Base-by-base conservation (phyloP, 768 basidiomycete genomes). In the Scleroderma bovista region DNA sequence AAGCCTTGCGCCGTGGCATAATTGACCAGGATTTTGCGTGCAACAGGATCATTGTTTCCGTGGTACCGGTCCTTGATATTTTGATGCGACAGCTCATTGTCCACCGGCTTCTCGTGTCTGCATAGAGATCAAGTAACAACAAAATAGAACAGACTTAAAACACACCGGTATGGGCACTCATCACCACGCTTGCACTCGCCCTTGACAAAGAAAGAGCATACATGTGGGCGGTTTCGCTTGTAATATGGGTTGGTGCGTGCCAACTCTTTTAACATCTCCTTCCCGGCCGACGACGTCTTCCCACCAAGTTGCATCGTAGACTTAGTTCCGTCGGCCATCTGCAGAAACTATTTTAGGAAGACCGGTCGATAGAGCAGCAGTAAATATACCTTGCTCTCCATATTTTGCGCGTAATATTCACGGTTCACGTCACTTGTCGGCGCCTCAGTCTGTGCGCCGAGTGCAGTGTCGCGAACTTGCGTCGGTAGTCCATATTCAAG, bases 401-500 rank as follows among this genome's bases (percentile, higher is more conserved):
- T 85, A 66, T 93, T 93, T 69, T 95, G 91, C 1, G 90, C 91
- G 65, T 88, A 88, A 64, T 89, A 95, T 73, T 95, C 90, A 62
- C 95, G 78, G 67, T 99, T 99, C 70, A 99, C 89, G 58, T 98
- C 94, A 63, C 93, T 95, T 45, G 87, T 93, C 6, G 96, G 96
- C 0, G 96, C 95, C 53, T 88, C 87, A 60, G 82, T 87, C 64
- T 87, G 75, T 20, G 88, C 58, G 1, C 86, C 92, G 44, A 99
- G 71, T 9, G 96, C 96, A 2, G 94, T 96, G 66, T 99, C 96
- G 46, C 96, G 78, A 10, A 98, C 93, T 76, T 99, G 96, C 0
- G 93, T 94, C 6, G 96, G 96, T 19, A 99, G 72, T 23, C 91
- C 90, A 58, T 93, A 99, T 66, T 97, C 94, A 51, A 99, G 80